phyloP scores from a whole-genome alignment of 2,329 filamentous ascomycete species.

The Sclerotiophoma versabilis region DNA sequence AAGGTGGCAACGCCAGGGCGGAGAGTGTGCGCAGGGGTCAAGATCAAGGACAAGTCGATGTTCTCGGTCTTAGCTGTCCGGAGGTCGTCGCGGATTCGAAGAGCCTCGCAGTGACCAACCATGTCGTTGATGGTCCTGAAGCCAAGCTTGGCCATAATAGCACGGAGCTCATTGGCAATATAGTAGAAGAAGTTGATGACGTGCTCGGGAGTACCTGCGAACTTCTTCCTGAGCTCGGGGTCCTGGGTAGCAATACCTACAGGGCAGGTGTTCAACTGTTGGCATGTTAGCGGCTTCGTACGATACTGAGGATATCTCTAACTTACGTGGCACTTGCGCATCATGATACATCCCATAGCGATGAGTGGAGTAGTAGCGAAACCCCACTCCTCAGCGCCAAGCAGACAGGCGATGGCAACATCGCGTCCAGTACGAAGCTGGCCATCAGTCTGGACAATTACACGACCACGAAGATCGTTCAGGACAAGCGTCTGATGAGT shows the following conservation, averaged over 20 bases:
- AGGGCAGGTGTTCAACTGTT: conserved; percentile 74
- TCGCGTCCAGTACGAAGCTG: conserved; percentile 92
- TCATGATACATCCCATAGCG: conserved; percentile 96
- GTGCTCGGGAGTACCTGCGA: conserved; percentile 89
- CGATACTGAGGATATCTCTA: not conserved
- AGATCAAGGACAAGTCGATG: conserved; percentile 88
- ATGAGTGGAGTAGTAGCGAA: conserved; percentile 95
- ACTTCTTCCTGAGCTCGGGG: conserved; percentile 92
- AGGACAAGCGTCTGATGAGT: conserved; percentile 95
- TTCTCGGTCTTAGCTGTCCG: conserved; percentile 89
- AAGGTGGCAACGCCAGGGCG: conserved; percentile 94
- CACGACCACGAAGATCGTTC: conserved; percentile 93
- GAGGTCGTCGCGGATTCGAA: conserved; percentile 87
- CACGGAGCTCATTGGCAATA: conserved; percentile 91
- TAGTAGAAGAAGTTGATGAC: conserved; percentile 99
- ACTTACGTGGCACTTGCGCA: conserved; percentile 70
- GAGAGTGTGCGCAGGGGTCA: conserved; percentile 95
- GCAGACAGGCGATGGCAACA: conserved; percentile 90
- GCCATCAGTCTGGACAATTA: conserved; percentile 95
- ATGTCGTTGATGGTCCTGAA: conserved; percentile 97
- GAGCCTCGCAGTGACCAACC: conserved; percentile 88
- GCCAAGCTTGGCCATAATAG: conserved; percentile 95
- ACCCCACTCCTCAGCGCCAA: conserved; percentile 98
- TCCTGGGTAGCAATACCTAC: conserved; percentile 97
- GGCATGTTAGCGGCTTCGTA: conserved; percentile 12